Evolutionary conservation across 2,329 filamentous ascomycete genomes (phyloP), one percentile per base, ranked within the genome.

Genomic region (Paecilomyces sp.): DNA sequence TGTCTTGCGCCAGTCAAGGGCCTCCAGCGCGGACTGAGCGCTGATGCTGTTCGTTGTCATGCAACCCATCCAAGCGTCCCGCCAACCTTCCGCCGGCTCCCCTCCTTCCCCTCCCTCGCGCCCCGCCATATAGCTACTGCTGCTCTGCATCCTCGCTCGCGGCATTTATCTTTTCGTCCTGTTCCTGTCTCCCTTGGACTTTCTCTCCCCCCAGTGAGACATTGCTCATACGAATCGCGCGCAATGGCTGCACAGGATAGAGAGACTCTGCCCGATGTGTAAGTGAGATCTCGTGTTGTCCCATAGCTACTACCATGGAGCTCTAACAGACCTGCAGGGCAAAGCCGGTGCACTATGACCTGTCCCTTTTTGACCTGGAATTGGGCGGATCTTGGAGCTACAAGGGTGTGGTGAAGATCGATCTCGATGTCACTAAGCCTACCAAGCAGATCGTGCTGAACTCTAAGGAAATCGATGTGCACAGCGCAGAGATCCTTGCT

Each of bases 381-480:
- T 78, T 86, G 58, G 83, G 84, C 64, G 84, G 83, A 58, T 78
- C 79, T 61, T 96, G 93, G 87, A 86, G 84, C 61, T 99, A 93
- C 80, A 86, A 93, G 78, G 94, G 94, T 65, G 86, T 83, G 22
- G 90, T 97, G 64, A 88, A 85, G 65, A 95, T 99, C 73, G 84
- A 89, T 66, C 82, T 88, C 61, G 85, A 88, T 61, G 82, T 97
- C 73, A 82, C 83, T 65, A 85, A 88, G 72, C 79, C 87, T 34
- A 89, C 88, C 65, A 90, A 85, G 69, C 84, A 91, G 66, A 86
- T 99, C 63, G 85, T 90, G 51, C 80, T 97, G 74, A 99, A 99
- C 76, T 82, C 89, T 52, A 85, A 94, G 70, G 87, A 96, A 73
- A 83, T 99, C 68, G 89, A 90, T 71, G 83, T 97, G 47, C 82